Conservation (phyloP, 805 yeast genomes). For the Sungouiozyma ichnusensis region DNA sequence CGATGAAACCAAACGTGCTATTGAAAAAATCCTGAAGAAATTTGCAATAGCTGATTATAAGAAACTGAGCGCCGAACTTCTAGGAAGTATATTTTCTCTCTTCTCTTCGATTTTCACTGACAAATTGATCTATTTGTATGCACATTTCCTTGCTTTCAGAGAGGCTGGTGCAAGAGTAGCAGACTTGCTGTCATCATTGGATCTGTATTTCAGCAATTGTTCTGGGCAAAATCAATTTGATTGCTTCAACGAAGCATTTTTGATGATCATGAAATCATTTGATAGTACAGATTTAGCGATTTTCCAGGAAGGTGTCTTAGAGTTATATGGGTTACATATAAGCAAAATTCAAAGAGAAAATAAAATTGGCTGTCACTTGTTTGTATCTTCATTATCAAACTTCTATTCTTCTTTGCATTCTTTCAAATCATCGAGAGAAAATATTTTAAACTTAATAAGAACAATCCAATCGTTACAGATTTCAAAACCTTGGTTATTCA, state of each 20-base stretch:
- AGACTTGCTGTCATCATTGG: conserved; percentile 4
- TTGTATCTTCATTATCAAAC: conserved; percentile 27
- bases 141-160: conserved; percentile 30
- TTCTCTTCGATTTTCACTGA: conserved; percentile 10
- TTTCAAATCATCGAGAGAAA: conserved; percentile 2
- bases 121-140: conserved; percentile 22
- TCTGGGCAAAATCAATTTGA: conserved; percentile 1
- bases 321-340: conserved; percentile 13
- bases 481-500: conserved; percentile 45
- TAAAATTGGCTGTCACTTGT: conserved; percentile 13
- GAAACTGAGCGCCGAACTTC: conserved; percentile 7
- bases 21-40: conserved; percentile 2
- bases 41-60: conserved; percentile 1
- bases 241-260: conserved; percentile 14
- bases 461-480: conserved; percentile 35
- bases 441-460: conserved; percentile 14
- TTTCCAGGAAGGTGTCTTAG: conserved; percentile 12
- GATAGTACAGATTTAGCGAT: not conserved
- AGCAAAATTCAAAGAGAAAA: conserved; percentile 16
- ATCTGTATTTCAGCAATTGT: not conserved
- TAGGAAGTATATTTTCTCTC: conserved; percentile 24
- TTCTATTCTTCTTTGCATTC: conserved; percentile 15
- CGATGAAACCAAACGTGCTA: not conserved
- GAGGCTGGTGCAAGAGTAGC: conserved; percentile 9
- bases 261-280: conserved; percentile 9